Evolutionary conservation across 2,329 filamentous ascomycete species (phyloP).

Genomic region (Corniculantispora saksenae): DNA sequence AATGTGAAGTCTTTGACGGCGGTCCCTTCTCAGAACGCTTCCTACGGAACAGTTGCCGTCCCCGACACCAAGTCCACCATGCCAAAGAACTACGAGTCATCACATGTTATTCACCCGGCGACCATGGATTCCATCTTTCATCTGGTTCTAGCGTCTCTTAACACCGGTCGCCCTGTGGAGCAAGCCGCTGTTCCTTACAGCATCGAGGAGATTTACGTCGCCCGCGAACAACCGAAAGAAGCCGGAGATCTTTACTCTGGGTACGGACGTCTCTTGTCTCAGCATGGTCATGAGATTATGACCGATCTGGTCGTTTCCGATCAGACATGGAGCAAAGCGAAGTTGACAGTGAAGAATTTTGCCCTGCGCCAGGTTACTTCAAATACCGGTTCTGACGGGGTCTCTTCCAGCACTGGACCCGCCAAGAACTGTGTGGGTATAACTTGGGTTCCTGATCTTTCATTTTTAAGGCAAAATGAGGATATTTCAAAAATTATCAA

Average conservation of each 20-base stretch:
- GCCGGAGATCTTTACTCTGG: background rate
- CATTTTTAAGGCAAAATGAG: background rate
- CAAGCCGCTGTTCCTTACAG: slow-evolving; percentile 15
- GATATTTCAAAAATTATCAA: background rate
- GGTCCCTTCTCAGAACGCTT: background rate
- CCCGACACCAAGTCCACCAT: slow-evolving; percentile 44
- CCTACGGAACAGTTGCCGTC: slow-evolving; percentile 20
- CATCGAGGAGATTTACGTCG: slow-evolving; percentile 36
- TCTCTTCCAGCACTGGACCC: background rate
- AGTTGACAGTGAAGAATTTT: slow-evolving; percentile 18
- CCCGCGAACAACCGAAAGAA: slow-evolving; percentile 1
- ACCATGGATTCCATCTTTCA: slow-evolving; percentile 52
- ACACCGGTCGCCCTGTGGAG: background rate
- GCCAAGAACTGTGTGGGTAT: background rate
- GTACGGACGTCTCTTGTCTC: slow-evolving; percentile 4
- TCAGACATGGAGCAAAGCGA: slow-evolving; percentile 17
- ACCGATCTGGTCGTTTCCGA: slow-evolving; percentile 20
- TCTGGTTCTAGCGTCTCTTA: slow-evolving; percentile 34
- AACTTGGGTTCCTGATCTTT: background rate
- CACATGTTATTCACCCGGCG: slow-evolving; percentile 49
- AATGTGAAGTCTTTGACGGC: slow-evolving; percentile 19
- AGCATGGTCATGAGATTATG: slow-evolving; percentile 10
- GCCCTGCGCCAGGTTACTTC: slow-evolving; percentile 21
- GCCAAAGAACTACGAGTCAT: slow-evolving; percentile 44
- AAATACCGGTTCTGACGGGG: background rate